These are phyloP conservation scores for Porpolomopsis calyptriformis DNA, from an alignment of 768 basidiomycete species.

Conservation along the genomic window DNA sequence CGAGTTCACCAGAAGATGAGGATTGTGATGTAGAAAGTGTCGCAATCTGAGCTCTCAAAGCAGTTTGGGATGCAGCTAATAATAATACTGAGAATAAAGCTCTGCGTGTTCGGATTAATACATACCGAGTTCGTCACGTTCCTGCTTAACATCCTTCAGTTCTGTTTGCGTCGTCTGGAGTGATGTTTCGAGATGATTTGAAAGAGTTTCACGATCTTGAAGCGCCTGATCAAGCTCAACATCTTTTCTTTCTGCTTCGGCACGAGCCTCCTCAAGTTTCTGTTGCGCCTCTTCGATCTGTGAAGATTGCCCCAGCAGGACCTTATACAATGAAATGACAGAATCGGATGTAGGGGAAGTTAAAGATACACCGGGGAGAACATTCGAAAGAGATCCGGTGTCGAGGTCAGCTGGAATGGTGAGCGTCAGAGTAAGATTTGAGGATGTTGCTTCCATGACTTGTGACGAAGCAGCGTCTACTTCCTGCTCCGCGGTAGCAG, in stretches of 20 bases:
- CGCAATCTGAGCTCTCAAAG: conserved; percentile 46
- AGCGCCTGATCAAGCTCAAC: conserved; percentile 78
- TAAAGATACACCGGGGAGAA: conserved; percentile 54
- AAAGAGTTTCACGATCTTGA: conserved; percentile 60
- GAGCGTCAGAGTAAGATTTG: conserved; percentile 24
- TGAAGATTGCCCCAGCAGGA: conserved; percentile 44
- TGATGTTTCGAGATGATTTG: conserved; percentile 45
- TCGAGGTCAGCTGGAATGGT: conserved; percentile 61
- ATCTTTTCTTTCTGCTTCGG: conserved; percentile 60
- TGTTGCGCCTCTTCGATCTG: conserved; percentile 46
- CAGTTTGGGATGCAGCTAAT: conserved; percentile 35
- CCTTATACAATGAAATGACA: conserved; percentile 51
- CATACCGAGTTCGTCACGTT: conserved; percentile 60
- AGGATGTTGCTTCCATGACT: conserved; percentile 22
- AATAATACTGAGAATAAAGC: conserved; percentile 5
- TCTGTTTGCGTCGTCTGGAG: conserved; percentile 46
- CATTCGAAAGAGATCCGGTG: conserved; percentile 41
- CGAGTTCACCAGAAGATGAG: conserved; percentile 52
- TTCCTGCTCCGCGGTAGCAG: conserved; percentile 26
- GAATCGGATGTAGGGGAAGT: conserved; percentile 47
- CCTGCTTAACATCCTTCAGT: conserved; percentile 42
- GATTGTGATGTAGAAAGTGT: conserved; percentile 48
- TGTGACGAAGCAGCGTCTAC: conserved; percentile 15
- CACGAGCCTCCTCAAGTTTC: conserved; percentile 62
- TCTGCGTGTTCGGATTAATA: conserved; percentile 11